Evolutionary conservation across 257 asterid species (phyloP).

Genomic region (Petunia axillaris): DNA sequence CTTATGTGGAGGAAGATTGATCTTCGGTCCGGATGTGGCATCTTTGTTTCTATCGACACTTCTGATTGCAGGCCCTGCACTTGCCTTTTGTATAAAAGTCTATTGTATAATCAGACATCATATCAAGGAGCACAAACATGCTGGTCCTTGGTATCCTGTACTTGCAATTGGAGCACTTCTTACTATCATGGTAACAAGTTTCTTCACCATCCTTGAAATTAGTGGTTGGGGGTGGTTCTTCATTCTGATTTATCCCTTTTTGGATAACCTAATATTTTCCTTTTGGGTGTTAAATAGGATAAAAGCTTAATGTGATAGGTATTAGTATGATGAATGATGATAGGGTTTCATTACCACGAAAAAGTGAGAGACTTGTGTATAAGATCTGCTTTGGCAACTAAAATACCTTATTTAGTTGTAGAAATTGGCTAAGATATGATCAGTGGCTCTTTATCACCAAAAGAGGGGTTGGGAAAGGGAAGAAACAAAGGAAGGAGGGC

Average conservation of each 20-base stretch:
- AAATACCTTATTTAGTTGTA: constrained; percentile 13
- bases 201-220: constrained; percentile 27
- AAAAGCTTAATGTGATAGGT: background rate
- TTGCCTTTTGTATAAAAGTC: constrained; percentile 64
- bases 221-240: background rate
- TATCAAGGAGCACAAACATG: constrained; percentile 44
- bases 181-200: constrained; percentile 57
- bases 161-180: constrained; percentile 60
- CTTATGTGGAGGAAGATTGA: constrained; percentile 85
- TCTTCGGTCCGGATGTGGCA: constrained; percentile 87
- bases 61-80: constrained; percentile 65
- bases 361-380: background rate
- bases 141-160: constrained; percentile 61
- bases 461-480: no score
- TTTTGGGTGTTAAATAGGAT: background rate
- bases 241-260: constrained; percentile 9
- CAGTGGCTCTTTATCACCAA: background rate
- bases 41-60: constrained; percentile 64
- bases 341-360: background rate
- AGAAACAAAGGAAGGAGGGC: background rate
- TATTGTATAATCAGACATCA: constrained; percentile 40
- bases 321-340: background rate
- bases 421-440: background rate
- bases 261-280: background rate
- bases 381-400: background rate